Percentiles rank a stretch among this genome's conserved stretches.
Conservation (phyloP, 805 yeast genomes). For the Ogataea polymorpha region DNA sequence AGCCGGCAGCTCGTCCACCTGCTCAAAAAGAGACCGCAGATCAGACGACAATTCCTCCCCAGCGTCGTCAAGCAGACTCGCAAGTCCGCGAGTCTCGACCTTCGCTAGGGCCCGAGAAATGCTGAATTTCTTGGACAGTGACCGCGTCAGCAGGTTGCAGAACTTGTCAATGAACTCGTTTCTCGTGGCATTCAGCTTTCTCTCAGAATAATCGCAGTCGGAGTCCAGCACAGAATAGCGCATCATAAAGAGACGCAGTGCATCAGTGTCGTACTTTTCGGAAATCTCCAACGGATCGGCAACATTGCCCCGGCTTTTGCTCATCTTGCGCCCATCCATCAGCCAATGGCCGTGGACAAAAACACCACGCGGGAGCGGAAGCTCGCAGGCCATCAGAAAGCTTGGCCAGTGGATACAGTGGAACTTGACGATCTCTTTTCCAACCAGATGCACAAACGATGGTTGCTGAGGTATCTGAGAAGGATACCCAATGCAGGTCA, state of each 20-base stretch:
- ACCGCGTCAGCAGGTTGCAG: slow-evolving; percentile 74
- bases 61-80: slow-evolving; percentile 19
- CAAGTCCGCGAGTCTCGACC: slow-evolving; percentile 25
- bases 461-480: slow-evolving; percentile 20
- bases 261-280: slow-evolving; percentile 64
- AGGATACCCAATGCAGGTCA: slow-evolving; percentile 67
- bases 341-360: slow-evolving; percentile 96
- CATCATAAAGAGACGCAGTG: slow-evolving; percentile 70
- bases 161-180: slow-evolving; percentile 74
- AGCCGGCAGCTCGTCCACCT: slow-evolving; percentile 10
- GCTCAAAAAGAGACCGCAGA: slow-evolving; percentile 25
- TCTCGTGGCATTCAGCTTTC: slow-evolving; percentile 48
- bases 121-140: slow-evolving; percentile 67
- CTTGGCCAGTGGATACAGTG: slow-evolving; percentile 96
- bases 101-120: slow-evolving; percentile 43
- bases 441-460: slow-evolving; percentile 66
- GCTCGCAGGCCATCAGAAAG: slow-evolving; percentile 76
- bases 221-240: slow-evolving; percentile 70
- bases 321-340: slow-evolving; percentile 86
- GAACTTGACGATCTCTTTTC: slow-evolving; percentile 86
- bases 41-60: slow-evolving; percentile 15
- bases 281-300: slow-evolving; percentile 80
- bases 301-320: slow-evolving; percentile 88
- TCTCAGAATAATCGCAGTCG: slow-evolving; percentile 78
- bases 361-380: slow-evolving; percentile 67